Evolutionary conservation across 2,329 filamentous ascomycete genomes (phyloP), one percentile per base, ranked within the genome.

Genomic region (Curvularia lunata): DNA sequence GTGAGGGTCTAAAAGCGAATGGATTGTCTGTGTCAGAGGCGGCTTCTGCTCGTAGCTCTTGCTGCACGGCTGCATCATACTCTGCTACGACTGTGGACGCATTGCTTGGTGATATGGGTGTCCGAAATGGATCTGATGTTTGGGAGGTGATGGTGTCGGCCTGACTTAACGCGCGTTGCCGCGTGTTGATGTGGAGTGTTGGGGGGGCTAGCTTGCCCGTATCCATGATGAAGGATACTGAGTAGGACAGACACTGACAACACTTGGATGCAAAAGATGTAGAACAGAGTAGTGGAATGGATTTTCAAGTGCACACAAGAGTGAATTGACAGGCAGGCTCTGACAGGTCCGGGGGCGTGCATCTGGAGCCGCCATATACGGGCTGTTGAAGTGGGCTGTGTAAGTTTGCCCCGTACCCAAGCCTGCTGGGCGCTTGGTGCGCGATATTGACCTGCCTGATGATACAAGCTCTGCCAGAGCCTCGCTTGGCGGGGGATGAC

Each of bases 1-100:
- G 83, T 4, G 79, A 78, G 1, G 84, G 82, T 0, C 81, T 80
- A 57, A 85, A 86, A 12, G 82, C 84, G 58, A 86, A 86, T 6
- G 76, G 79, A 65, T 82, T 84, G 67, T 79, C 68, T 16, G 71
- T 64, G 12, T 63, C 48, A 37, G 72, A 69, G 9, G 64, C 61
- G 4, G 59, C 56, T 52, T 77, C 72, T 30, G 60, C 68, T n/a
- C 68, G 66, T 2, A 69, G 66, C 23, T 76, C 74, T 16, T 68
- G 69, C 27, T 61, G 56, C 37, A 67, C 37, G 27, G 62, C 49
- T 18, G 55, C 40, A 2, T 71, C 64, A 77, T 4, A 84, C 47
- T 70, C 66, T 9, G 56, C 54, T 37, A 67, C 58, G 8, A 67
- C 63, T 5, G 68, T 63, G 10, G 65, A 71, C 25, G 63, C 65